Percentiles rank a stretch among this genome's conserved stretches.
These are phyloP conservation scores for Fraxinus angustifolia DNA, from an alignment of 305 asterid genomes.

Conservation along the genomic window DNA sequence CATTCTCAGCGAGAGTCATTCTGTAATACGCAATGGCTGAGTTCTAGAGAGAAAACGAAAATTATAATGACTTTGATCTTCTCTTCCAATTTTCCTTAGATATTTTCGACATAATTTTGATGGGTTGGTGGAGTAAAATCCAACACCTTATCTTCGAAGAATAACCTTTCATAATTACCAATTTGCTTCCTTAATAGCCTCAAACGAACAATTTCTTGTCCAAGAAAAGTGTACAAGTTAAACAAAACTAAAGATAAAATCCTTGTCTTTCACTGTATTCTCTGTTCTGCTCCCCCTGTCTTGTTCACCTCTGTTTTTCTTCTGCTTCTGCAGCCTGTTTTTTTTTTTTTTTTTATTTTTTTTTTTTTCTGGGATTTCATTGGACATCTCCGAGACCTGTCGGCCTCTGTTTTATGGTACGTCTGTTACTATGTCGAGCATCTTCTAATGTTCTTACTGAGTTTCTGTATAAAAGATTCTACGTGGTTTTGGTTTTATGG, in stretches of 20 bases:
- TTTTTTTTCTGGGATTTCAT: constrained; percentile 10
- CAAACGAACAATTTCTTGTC: not conserved
- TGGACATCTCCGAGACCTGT: not conserved
- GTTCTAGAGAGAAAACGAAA: not conserved
- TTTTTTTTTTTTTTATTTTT: not conserved
- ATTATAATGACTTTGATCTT: not conserved
- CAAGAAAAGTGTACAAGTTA: not conserved
- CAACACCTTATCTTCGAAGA: constrained; percentile 43
- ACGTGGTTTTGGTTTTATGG: not conserved
- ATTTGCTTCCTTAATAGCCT: constrained; percentile 35
- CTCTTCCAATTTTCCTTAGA: not conserved
- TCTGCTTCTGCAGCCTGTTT: not conserved
- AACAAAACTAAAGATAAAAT: constrained; percentile 10
- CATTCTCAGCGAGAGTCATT: not conserved
- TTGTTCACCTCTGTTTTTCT: not conserved
- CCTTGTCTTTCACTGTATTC: constrained; percentile 11
- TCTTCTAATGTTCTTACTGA: not conserved
- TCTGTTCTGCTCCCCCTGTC: not conserved
- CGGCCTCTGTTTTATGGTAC: constrained; percentile 25
- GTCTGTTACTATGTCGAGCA: not conserved
- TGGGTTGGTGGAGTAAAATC: constrained; percentile 36
- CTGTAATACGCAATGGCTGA: not conserved
- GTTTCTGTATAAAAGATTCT: not conserved
- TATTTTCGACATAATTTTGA: constrained; percentile 3
- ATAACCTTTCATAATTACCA: constrained; percentile 26